Conservation (phyloP, 257 asterid species). For the Buddleja alternifolia region DNA sequence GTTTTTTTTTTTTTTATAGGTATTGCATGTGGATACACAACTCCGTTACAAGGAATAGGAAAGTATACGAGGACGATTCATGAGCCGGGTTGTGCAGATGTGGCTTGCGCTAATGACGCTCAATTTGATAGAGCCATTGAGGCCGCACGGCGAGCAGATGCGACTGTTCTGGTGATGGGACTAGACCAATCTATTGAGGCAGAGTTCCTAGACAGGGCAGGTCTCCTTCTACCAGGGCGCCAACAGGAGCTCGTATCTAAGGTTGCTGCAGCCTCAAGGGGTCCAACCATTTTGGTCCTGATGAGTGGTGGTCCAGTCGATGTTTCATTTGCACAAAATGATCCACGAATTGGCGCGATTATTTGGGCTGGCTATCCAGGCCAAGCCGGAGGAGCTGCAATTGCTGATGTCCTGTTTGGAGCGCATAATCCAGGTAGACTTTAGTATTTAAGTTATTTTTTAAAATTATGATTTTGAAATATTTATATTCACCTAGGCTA, state of each 20-base stretch:
- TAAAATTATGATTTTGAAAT: not conserved
- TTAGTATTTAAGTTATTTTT: no score
- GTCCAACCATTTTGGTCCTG: constrained; percentile 47
- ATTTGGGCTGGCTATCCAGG: constrained; percentile 65
- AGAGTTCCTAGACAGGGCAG: constrained; percentile 49
- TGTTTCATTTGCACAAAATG: constrained; percentile 47
- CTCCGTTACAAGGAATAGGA: constrained; percentile 52
- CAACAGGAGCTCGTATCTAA: constrained; percentile 49
- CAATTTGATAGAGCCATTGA: constrained; percentile 42
- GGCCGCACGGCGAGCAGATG: constrained; percentile 51
- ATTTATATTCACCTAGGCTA: no score
- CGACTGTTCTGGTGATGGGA: constrained; percentile 52
- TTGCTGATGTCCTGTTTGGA: constrained; percentile 56
- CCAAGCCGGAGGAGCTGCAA: constrained; percentile 59
- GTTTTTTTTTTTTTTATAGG: no score
- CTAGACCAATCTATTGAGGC: constrained; percentile 58
- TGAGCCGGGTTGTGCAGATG: constrained; percentile 45
- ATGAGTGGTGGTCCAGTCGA: constrained; percentile 63
- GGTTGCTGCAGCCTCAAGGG: constrained; percentile 48
- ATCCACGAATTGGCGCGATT: constrained; percentile 44
- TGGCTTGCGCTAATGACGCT: constrained; percentile 39
- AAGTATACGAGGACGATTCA: constrained; percentile 45
- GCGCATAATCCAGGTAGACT: constrained; percentile 51
- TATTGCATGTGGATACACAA: constrained; percentile 52
- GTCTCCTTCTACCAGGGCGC: constrained; percentile 45